Base-by-base conservation (phyloP, 1,139 yeast species). In the Magnusiomyces paraingens region DNA sequence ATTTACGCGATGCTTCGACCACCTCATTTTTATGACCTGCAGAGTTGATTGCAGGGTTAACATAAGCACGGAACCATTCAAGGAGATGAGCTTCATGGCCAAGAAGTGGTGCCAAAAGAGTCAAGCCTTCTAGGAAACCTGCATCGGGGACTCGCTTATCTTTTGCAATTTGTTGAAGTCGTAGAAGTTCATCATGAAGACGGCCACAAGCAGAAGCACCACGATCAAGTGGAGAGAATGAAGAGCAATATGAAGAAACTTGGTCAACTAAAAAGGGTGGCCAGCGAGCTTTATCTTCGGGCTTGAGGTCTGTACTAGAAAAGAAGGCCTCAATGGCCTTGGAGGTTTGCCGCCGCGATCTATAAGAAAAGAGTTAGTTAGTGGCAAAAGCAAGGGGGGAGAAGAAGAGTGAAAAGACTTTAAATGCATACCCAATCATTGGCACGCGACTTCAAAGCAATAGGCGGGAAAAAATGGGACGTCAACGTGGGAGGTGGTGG, bases 1-100 rank as follows among this genome's bases (percentile, higher is more conserved):
- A 73, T 10, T 69, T 68, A 42, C 80, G 65, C 5, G 83, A 62
- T 41, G 73, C 71, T 8, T 67, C 68, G 0, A 81, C 83, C 47
- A 69, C 58, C 1, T 59, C 61, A 43, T 68, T 62, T 45, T 60
- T 60, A 49, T 68, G 74, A 1, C 86, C 85, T 0, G 84, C 84
- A 48, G 85, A 80, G 63, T 83, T 84, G 1, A 83, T 70, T 0
- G 86, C 84, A 0, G 83, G 80, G 21, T 70, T 70, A 10, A 77
- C 65, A 60, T 80, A 78, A n/a, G 78, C 72, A 47, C 71, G 70
- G 51, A 81, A 70, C 88, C 89, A 84, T 26, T 73, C 65, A 41
- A 65, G 62, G 11, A 80, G 67, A 48, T 78, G 78, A 1, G 74
- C 72, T 20, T 65, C 62, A 53, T 71, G 71, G 11, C 76, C 56